Percentiles rank a stretch among this genome's conserved stretches.
These are phyloP conservation scores for Dothideomycetes sp. DNA, from an alignment of 2,329 filamentous ascomycete species.

Conservation along the genomic window DNA sequence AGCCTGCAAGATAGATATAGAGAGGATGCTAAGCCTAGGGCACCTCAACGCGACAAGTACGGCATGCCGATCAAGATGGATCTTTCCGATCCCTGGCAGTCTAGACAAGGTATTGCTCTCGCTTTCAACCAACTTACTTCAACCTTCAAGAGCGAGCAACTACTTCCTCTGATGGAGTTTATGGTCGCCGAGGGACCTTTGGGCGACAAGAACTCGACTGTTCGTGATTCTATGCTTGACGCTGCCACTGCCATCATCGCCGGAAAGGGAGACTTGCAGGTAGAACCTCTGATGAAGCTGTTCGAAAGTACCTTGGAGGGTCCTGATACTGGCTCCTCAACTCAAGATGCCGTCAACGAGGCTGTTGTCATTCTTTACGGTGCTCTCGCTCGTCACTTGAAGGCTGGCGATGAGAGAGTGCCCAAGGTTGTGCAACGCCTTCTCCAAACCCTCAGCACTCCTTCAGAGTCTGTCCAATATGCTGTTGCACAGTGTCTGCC, in stretches of 20 bases:
- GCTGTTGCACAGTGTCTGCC: conserved; percentile 91
- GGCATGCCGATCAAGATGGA: conserved; percentile 91
- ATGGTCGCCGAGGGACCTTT: conserved; percentile 78
- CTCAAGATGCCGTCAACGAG: conserved; percentile 85
- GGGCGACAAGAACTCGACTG: conserved; percentile 67
- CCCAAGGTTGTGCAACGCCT: conserved; percentile 81
- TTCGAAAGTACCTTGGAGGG: conserved; percentile 84
- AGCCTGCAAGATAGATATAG: conserved; percentile 62
- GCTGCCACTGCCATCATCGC: conserved; percentile 76
- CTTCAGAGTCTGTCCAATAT: conserved; percentile 93
- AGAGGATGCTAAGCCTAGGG: conserved; percentile 70
- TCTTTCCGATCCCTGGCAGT: conserved; percentile 81
- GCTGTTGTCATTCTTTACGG: conserved; percentile 97
- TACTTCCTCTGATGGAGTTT: conserved; percentile 75
- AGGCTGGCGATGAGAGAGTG: conserved; percentile 75
- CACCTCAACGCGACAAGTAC: conserved; percentile 80
- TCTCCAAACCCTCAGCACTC: conserved; percentile 79
- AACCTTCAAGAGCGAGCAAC: conserved; percentile 56
- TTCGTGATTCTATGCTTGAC: conserved; percentile 85
- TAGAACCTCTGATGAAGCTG: conserved; percentile 84
- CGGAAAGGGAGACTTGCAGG: conserved; percentile 66
- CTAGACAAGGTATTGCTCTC: conserved; percentile 77
- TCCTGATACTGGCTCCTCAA: conserved; percentile 70
- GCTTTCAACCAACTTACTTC: conserved; percentile 75
- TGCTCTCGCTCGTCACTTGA: conserved; percentile 79